Conservation (phyloP, 2,329 filamentous ascomycete species). For the Ambrosiella cleistominuta region DNA sequence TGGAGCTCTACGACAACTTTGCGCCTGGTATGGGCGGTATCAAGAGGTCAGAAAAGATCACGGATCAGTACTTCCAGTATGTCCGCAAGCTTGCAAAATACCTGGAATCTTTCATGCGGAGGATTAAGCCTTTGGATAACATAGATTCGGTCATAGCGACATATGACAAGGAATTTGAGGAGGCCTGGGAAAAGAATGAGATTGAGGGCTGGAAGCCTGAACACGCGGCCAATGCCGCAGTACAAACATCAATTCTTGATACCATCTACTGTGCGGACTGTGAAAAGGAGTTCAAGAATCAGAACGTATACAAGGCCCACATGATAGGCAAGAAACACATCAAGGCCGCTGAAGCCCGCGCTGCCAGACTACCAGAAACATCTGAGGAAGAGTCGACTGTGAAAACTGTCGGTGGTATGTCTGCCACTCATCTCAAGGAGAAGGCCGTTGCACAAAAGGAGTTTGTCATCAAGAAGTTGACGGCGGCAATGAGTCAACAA, state of each 20-base stretch:
- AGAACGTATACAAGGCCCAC: constrained; percentile 85
- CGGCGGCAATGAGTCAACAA: constrained; percentile 68
- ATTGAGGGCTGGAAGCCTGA: constrained; percentile 62
- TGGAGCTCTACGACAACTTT: constrained; percentile 82
- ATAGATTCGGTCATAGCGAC: constrained; percentile 56
- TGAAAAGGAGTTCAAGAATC: constrained; percentile 86
- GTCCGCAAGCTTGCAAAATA: constrained; percentile 65
- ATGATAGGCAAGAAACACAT: constrained; percentile 84
- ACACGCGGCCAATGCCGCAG: constrained; percentile 22
- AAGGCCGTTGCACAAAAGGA: constrained; percentile 81
- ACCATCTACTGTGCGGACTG: constrained; percentile 83
- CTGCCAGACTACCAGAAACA: constrained; percentile 26
- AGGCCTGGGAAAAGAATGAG: constrained; percentile 63
- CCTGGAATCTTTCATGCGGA: constrained; percentile 71
- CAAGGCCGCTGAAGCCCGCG: constrained; percentile 55
- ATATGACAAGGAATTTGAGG: constrained; percentile 72
- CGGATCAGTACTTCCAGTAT: constrained; percentile 83
- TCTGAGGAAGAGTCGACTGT: constrained; percentile 16
- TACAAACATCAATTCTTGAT: constrained; percentile 23
- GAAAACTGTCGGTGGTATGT: constrained; percentile 19
- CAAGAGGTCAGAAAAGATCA: constrained; percentile 69
- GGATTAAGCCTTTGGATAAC: constrained; percentile 73
- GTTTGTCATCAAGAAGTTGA: constrained; percentile 61
- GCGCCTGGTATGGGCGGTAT: constrained; percentile 53
- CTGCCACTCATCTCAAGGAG: constrained; percentile 55